A percentile compares a stretch with the other conserved stretches of the same genome.
These are phyloP conservation scores for Aspergillus wentii DNA, from an alignment of 495 filamentous ascomycete genomes.

Conservation along the genomic window DNA sequence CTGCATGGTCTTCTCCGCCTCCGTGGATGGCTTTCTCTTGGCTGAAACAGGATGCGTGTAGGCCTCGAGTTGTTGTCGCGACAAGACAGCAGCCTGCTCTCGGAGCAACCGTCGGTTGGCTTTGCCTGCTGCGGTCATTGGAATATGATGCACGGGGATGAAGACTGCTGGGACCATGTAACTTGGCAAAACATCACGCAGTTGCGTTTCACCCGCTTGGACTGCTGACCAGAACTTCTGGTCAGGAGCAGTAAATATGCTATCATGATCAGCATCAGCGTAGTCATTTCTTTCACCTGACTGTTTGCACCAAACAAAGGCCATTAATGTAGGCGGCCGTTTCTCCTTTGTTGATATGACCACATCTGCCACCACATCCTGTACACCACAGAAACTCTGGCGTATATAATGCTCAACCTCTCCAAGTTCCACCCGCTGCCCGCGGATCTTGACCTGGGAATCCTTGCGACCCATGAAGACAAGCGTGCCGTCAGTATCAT, in stretches of 20 bases:
- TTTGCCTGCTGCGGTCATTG: conserved; percentile 7
- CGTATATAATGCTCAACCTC: conserved; percentile 28
- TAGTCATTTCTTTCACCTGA: too few species aligned
- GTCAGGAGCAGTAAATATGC: too few species aligned
- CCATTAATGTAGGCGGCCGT: background rate
- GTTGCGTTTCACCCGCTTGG: conserved; percentile 3
- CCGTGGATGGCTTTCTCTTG: too few species aligned
- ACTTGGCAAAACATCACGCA: conserved; percentile 6
- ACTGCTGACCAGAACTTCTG: too few species aligned
- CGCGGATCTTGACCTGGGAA: conserved; percentile 42
- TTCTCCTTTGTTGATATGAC: too few species aligned
- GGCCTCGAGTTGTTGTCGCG: too few species aligned
- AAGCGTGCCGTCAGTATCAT: conserved; percentile 62
- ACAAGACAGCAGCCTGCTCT: too few species aligned
- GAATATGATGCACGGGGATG: conserved; percentile 3
- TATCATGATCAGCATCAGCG: too few species aligned
- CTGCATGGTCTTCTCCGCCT: conserved; percentile 13
- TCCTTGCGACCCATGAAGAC: conserved; percentile 69
- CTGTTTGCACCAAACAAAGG: background rate
- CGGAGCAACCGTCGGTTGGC: too few species aligned
- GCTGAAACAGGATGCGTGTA: too few species aligned
- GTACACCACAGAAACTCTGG: conserved; percentile 7
- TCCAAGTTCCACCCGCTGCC: conserved; percentile 34
- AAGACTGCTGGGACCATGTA: conserved; percentile 9
- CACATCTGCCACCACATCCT: conserved; percentile 9